Conservation (phyloP, 1,284 basidiomycete genomes). For the Irpex sp. region DNA sequence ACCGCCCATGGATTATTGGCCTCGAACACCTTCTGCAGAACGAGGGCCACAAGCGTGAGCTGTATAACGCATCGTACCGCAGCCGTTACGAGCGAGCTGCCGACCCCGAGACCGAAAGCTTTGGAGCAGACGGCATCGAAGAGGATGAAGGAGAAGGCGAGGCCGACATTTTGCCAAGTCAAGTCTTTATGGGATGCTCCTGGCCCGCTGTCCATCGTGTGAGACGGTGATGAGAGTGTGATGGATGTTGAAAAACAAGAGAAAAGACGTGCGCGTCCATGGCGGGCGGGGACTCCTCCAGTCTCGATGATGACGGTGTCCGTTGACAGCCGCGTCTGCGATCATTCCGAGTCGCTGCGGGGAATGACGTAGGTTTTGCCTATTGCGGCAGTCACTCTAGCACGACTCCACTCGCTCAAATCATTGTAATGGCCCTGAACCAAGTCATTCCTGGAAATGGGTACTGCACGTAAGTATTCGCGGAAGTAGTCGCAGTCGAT, state of each 20-base stretch:
- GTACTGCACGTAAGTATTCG: no score
- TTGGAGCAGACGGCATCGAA: constrained; percentile 63
- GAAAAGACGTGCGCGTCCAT: not conserved
- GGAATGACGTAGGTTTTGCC: not conserved
- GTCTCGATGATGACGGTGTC: no score
- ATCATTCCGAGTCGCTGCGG: not conserved
- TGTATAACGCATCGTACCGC: constrained; percentile 75
- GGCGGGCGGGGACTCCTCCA: no score
- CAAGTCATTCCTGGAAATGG: no score
- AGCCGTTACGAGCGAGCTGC: constrained; percentile 63
- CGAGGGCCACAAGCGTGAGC: constrained; percentile 65
- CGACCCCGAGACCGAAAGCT: constrained; percentile 65
- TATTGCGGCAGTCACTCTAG: no score
- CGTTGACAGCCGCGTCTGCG: not conserved
- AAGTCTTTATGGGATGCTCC: constrained; percentile 30
- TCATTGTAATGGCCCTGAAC: no score
- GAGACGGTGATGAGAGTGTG: not conserved
- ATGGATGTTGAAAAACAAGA: not conserved
- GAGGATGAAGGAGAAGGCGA: constrained; percentile 72
- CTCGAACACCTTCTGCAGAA: constrained; percentile 74
- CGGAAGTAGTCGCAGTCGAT: no score
- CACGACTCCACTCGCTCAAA: no score
- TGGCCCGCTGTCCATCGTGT: constrained; percentile 7
- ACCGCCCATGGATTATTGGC: constrained; percentile 73
- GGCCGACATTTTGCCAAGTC: constrained; percentile 66